Evolutionary conservation across 1,284 basidiomycete genomes (phyloP).

Genomic region (Austroboletus rostrupii): DNA sequence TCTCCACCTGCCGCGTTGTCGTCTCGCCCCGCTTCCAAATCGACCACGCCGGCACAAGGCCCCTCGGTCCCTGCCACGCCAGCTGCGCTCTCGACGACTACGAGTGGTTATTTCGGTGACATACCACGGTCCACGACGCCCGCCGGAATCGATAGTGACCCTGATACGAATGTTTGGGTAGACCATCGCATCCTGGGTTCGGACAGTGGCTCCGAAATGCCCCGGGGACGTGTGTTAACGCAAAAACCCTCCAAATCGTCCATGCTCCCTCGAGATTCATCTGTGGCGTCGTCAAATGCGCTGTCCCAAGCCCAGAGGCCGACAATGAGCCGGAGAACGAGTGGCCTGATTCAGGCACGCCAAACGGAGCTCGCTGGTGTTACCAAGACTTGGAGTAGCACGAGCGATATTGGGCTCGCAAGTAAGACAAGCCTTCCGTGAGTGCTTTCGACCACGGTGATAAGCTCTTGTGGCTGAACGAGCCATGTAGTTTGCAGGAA

Average conservation of each 20-base stretch:
- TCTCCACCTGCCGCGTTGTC: constrained; percentile 7
- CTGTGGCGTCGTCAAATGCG: constrained; percentile 24
- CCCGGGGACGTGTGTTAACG: constrained; percentile 15
- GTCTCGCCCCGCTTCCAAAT: constrained; percentile 18
- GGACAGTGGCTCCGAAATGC: constrained; percentile 18
- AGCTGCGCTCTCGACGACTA: constrained; percentile 9
- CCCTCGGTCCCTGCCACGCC: constrained; percentile 23
- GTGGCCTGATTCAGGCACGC: constrained; percentile 21
- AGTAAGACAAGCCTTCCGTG: constrained; percentile 18
- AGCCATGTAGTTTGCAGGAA: constrained; percentile 24
- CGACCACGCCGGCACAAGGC: constrained; percentile 13
- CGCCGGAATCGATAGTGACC: constrained; percentile 19
- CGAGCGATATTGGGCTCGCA: constrained; percentile 22
- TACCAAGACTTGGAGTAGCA: constrained; percentile 31
- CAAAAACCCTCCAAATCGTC: constrained; percentile 24
- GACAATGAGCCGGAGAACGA: constrained; percentile 24
- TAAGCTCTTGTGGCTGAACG: background rate
- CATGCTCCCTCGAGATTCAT: constrained; percentile 23
- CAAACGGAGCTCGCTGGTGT: constrained; percentile 30
- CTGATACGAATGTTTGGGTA: constrained; percentile 27
- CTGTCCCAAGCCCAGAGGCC: constrained; percentile 17
- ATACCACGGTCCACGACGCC: constrained; percentile 29
- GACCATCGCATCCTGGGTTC: constrained; percentile 17
- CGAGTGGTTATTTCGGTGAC: constrained; percentile 23
- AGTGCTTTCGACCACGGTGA: constrained; percentile 6